These are phyloP conservation scores for Leccinum ochraceum DNA, from an alignment of 768 basidiomycete genomes.

Conservation along the genomic window DNA sequence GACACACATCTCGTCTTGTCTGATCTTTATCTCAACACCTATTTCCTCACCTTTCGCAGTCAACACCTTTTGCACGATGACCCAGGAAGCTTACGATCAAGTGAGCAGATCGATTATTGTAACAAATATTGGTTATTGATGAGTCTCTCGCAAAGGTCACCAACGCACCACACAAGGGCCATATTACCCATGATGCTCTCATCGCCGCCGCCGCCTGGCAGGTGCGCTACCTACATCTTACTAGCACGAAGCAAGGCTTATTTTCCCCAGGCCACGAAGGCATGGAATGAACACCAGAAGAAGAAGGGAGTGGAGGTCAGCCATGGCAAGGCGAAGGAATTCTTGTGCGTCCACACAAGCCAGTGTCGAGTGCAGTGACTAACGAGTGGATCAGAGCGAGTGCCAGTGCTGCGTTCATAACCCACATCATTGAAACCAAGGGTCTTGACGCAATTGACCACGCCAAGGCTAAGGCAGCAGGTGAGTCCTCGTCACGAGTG, in stretches of 20 bases:
- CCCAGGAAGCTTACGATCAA: slow-evolving; percentile 17
- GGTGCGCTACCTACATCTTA: slow-evolving; percentile 32
- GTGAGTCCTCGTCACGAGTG: slow-evolving; percentile 17
- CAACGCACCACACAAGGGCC: slow-evolving; percentile 55
- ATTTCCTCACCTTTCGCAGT: neutral
- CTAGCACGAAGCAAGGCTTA: neutral
- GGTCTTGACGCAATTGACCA: slow-evolving; percentile 52
- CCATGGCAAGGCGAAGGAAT: slow-evolving; percentile 60
- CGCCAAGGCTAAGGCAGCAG: slow-evolving; percentile 41
- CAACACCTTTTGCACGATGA: slow-evolving; percentile 13
- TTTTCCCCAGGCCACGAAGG: slow-evolving; percentile 54
- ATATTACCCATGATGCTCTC: slow-evolving; percentile 64
- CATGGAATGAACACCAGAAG: slow-evolving; percentile 55
- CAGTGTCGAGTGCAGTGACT: neutral
- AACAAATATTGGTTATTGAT: neutral
- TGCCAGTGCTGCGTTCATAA: slow-evolving; percentile 53
- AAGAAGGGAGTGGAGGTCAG: slow-evolving; percentile 47
- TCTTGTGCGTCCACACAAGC: slow-evolving; percentile 39
- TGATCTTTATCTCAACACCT: slow-evolving; percentile 18
- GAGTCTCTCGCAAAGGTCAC: slow-evolving; percentile 36
- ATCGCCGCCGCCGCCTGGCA: slow-evolving; percentile 68
- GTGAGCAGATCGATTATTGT: slow-evolving; percentile 15
- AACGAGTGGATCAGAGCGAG: slow-evolving; percentile 44
- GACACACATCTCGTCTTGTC: neutral
- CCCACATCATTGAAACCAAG: slow-evolving; percentile 57